phyloP scores from a whole-genome alignment of 805 yeast genomes.

The Wickerhamiella musiphila region DNA sequence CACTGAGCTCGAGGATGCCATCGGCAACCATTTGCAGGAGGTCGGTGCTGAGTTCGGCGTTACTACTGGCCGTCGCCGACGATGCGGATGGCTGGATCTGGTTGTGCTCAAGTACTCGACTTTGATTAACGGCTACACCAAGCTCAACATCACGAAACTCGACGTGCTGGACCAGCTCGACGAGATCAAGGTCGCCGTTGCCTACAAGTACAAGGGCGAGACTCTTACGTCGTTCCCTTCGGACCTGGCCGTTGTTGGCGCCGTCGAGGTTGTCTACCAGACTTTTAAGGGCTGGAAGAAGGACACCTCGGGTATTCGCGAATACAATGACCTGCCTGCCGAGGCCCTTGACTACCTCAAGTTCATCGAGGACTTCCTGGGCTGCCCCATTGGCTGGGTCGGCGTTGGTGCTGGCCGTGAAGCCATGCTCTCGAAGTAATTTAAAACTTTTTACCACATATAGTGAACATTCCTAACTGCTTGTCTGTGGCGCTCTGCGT shows the following conservation, averaged over 20 bases:
- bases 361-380: slow-evolving; percentile 69
- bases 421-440: slow-evolving; percentile 55
- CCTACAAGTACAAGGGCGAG: slow-evolving; percentile 67
- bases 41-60: slow-evolving; percentile 96
- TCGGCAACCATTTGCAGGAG: slow-evolving; percentile 71
- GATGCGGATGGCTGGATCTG: slow-evolving; percentile 98
- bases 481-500: not conserved
- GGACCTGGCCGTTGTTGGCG: slow-evolving; percentile 63
- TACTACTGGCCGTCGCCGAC: slow-evolving; percentile 96
- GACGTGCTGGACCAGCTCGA: slow-evolving; percentile 85
- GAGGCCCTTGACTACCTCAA: slow-evolving; percentile 72
- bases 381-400: slow-evolving; percentile 85
- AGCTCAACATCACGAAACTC: slow-evolving; percentile 81
- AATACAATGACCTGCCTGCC: slow-evolving; percentile 66
- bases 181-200: slow-evolving; percentile 76
- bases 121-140: slow-evolving; percentile 86
- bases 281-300: slow-evolving; percentile 90
- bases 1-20: slow-evolving; percentile 78
- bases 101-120: slow-evolving; percentile 87
- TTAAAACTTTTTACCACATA: too few relatives aligned
- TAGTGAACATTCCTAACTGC: not conserved
- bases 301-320: slow-evolving; percentile 56
- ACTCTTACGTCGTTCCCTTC: slow-evolving; percentile 74
- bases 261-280: slow-evolving; percentile 81
- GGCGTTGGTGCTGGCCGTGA: slow-evolving; percentile 98